Conservation (phyloP, 2,329 filamentous ascomycete genomes). For the Emergomyces orientalis region DNA sequence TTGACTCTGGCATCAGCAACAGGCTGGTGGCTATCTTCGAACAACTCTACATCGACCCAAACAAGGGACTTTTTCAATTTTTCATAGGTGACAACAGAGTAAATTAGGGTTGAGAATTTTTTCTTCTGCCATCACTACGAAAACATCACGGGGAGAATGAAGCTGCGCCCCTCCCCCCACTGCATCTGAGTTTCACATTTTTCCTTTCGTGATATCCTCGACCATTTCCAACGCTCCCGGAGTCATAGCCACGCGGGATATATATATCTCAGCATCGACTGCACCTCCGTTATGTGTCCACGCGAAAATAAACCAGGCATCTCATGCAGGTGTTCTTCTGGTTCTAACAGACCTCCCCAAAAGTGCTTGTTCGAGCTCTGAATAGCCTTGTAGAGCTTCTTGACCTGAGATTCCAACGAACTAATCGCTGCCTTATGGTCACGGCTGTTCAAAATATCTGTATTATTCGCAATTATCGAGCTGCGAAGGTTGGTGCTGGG, state of each 20-base stretch:
- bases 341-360: slow-evolving; percentile 20
- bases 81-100: too few species aligned
- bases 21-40: too few species aligned
- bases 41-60: too few species aligned
- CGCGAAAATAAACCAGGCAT: slow-evolving; percentile 10
- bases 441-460: slow-evolving; percentile 14
- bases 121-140: background rate
- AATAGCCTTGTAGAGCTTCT: slow-evolving; percentile 17
- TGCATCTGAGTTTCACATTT: background rate
- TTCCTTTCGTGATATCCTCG: background rate
- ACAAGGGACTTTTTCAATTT: too few species aligned
- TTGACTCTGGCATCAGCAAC: too few species aligned
- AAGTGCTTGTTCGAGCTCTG: slow-evolving; percentile 21
- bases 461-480: slow-evolving; percentile 18
- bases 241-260: slow-evolving; percentile 24
- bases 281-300: slow-evolving; percentile 18
- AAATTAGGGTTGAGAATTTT: too few species aligned
- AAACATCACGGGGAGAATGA: background rate
- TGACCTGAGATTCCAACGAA: slow-evolving; percentile 21
- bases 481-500: slow-evolving; percentile 16
- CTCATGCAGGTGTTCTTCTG: slow-evolving; percentile 17
- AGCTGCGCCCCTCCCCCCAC: too few species aligned
- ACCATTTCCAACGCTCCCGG: slow-evolving; percentile 19
- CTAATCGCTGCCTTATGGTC: slow-evolving; percentile 15
- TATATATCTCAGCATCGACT: slow-evolving; percentile 17